Base-by-base conservation (phyloP, 345 rosid species). In the Linum usitatissimum region DNA sequence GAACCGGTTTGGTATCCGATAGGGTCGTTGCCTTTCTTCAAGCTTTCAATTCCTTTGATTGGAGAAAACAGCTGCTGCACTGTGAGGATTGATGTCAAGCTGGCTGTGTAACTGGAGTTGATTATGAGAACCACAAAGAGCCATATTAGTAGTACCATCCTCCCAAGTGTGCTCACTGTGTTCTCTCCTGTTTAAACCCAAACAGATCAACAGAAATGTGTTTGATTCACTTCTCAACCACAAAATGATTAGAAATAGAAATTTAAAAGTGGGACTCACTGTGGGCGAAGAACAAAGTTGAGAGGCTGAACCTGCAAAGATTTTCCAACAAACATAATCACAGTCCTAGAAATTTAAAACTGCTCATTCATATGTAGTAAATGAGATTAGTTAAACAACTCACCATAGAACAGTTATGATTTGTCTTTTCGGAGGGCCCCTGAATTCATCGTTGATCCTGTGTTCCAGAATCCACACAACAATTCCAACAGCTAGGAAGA, bases 391-490 rank as follows among this genome's bases (percentile, higher is more conserved):
- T 55, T 19, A 42, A 23, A 60, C 23, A 58, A 72, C 89, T 81
- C 64, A 89, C 99, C 96, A 93, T 55, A 93, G 81, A 75, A 93
- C 60, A 59, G 99, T 89, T 59, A 80, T 79, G 60, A 83, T 4
- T 75, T 93, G 99, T 70, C 70, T 64, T 70, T 73, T 82, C 20
- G 99, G 99, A 7, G 99, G 78, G 34, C 99, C 99, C 65, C 99
- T 78, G 79, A 93, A 93, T 36, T 93, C 96, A 55, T 93, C 97
- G 28, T 93, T 93, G 58, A 76, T 78, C 76, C 99, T 73, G 68
- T 93, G 99, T 75, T 93, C 99, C 68, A 93, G 77, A 77, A 84
- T 77, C 99, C 99, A 93, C 42, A 93, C 87, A 55, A 93, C 94
- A 59, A 86, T 60, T 19, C 97, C 99, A 6, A 93, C 74, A 75